Base-by-base conservation (phyloP, 371 early-diverging fungal species). In the Saksenaea oblongispora region DNA sequence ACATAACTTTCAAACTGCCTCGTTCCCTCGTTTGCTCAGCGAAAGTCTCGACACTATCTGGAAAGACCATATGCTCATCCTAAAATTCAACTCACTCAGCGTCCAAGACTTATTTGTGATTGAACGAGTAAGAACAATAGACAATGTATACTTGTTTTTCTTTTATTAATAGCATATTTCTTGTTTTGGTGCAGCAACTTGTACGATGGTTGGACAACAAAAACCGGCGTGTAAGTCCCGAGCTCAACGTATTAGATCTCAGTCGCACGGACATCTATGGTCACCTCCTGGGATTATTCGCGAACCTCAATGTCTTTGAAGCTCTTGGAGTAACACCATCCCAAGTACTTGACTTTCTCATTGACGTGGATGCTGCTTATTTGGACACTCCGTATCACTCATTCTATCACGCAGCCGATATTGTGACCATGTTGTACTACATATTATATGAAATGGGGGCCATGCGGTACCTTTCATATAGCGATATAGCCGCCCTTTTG, bases 381-480 rank as follows among this genome's bases (percentile, higher is more conserved):
- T 73, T 78, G 7, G 70, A 82, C 17, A 89, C 89, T 35, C 91
- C 93, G 2, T 95, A 95, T 70, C 96, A 95, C 72, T 90, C 90
- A 4, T 94, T 94, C 66, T 85, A 88, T 75, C 96, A 95, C 64
- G 94, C 93, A n/a, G 88, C 88, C 5, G 96, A 96, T 78, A 93
- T 96, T 11, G 87, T 91, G 28, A 87, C 86, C 31, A 87, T 94
- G 66, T 75, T 93, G 27, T 91, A 87, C 69, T 89, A 90, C 61
- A 79, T 91, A 39, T 79, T 93, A n/a, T 76, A 72, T 36, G 86
- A 89, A 37, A 73, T 90, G 69, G 77, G 76, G 36, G 87, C 88
- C 10, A 72, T 76, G 4, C 82, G 82, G 14, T 88, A 88, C 56
- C 65, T 93, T 3, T 75, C 87, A 18, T 66, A 80, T 27, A 70